These are phyloP conservation scores for Ulmus americana DNA, from an alignment of 331 rosid species.

Conservation along the genomic window DNA sequence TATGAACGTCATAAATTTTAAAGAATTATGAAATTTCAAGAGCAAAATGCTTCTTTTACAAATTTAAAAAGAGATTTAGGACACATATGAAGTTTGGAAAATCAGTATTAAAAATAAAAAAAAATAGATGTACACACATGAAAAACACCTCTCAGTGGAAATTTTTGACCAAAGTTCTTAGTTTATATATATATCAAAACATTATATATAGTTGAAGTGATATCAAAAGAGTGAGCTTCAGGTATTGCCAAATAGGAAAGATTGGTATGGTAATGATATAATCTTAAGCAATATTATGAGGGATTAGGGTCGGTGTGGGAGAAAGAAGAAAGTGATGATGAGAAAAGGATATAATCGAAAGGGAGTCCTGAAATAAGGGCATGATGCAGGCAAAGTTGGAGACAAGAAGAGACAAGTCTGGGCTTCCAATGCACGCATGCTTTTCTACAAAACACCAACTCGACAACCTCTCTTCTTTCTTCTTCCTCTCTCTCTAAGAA, in stretches of 20 bases:
- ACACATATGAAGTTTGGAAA: too few relatives aligned
- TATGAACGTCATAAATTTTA: too few relatives aligned
- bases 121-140: too few relatives aligned
- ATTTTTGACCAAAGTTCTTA: too few relatives aligned
- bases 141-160: too few relatives aligned
- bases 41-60: too few relatives aligned
- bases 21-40: too few relatives aligned
- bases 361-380: conserved; percentile 41
- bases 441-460: conserved; percentile 32
- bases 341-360: neutral
- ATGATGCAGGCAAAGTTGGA: conserved; percentile 49
- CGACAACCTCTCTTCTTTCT: conserved; percentile 10
- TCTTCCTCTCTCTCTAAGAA: neutral
- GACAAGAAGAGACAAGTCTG: conserved; percentile 54
- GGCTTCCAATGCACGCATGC: conserved; percentile 60
- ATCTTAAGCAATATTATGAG: conserved; percentile 6
- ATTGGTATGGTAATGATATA: neutral
- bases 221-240: neutral
- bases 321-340: neutral
- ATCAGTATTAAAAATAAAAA: too few relatives aligned
- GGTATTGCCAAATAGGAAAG: conserved; percentile 9
- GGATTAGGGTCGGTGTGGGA: conserved; percentile 4
- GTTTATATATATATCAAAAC: too few relatives aligned
- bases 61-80: too few relatives aligned
- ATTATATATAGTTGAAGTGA: too few relatives aligned